phyloP scores from a whole-genome alignment of 768 basidiomycete genomes.

The Leccinum arenicola region DNA sequence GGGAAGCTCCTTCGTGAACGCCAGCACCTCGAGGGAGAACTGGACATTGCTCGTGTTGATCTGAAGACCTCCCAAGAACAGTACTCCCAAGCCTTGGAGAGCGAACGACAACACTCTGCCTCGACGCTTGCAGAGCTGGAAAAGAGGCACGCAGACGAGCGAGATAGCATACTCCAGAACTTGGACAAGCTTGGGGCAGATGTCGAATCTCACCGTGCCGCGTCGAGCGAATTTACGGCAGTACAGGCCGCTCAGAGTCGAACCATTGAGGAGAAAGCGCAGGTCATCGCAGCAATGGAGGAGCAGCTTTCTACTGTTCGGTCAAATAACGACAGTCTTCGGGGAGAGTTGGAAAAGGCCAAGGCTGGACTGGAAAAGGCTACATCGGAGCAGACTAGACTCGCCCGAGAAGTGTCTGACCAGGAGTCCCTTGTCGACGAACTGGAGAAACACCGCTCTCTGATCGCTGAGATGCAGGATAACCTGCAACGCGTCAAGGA shows the following conservation, averaged over 20 bases:
- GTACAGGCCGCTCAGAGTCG: conserved; percentile 44
- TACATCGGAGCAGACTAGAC: conserved; percentile 55
- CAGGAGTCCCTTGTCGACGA: conserved; percentile 72
- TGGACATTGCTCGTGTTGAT: conserved; percentile 54
- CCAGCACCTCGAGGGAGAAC: conserved; percentile 44
- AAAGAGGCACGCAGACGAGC: conserved; percentile 20
- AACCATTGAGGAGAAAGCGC: conserved; percentile 49
- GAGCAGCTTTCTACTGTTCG: conserved; percentile 43
- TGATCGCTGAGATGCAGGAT: conserved; percentile 75
- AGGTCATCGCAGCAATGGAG: conserved; percentile 46
- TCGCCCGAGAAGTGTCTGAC: conserved; percentile 70
- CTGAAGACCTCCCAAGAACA: conserved; percentile 27
- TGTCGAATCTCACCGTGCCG: conserved; percentile 48
- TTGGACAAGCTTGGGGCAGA: conserved; percentile 48
- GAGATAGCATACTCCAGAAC: conserved; percentile 39
- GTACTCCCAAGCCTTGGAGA: conserved; percentile 21
- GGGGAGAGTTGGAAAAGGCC: conserved; percentile 42
- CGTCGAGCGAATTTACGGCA: conserved; percentile 39
- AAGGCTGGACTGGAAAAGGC: conserved; percentile 59
- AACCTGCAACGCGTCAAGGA: conserved; percentile 76
- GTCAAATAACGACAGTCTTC: conserved; percentile 43
- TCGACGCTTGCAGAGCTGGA: conserved; percentile 20
- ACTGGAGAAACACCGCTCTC: conserved; percentile 72
- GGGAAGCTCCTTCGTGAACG: conserved; percentile 38
- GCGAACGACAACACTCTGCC: conserved; percentile 27